These are phyloP conservation scores for Flaveria brownii DNA, from an alignment of 129 eudicot species.

Conservation along the genomic window DNA sequence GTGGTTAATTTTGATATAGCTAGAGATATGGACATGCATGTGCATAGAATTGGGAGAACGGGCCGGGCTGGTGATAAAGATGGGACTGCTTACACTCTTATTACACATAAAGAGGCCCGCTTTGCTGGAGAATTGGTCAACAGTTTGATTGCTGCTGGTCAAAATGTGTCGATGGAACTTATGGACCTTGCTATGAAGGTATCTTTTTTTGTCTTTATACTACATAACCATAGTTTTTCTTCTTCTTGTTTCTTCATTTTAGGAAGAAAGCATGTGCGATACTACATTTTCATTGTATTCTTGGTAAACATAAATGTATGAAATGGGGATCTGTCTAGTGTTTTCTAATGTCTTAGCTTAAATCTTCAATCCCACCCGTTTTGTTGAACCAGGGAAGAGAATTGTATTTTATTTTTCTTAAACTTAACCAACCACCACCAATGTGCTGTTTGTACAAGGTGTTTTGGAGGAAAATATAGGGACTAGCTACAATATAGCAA, in stretches of 20 bases:
- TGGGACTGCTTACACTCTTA: conserved; percentile 94
- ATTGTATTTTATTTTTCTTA: not conserved
- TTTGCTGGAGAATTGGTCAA: conserved; percentile 96
- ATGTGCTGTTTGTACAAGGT: not conserved
- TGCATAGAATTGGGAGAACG: conserved; percentile 97
- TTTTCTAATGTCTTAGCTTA: not conserved
- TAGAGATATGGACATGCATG: conserved; percentile 99
- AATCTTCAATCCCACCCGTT: conserved; percentile 10
- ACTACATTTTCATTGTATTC: not conserved
- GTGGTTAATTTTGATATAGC: conserved; percentile 97
- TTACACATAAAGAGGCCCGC: conserved; percentile 89
- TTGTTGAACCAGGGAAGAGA: conserved; percentile 5
- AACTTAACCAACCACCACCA: not conserved
- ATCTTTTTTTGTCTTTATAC: conserved; percentile 14
- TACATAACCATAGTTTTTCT: not conserved
- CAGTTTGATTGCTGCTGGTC: conserved; percentile 97
- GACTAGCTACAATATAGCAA: not conserved
- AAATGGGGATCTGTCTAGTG: not conserved
- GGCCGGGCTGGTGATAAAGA: conserved; percentile 99
- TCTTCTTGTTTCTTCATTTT: conserved; percentile 3
- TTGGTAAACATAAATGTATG: not conserved
- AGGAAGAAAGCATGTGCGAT: conserved; percentile 9
- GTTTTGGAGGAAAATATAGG: conserved; percentile 1
- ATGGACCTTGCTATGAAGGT: conserved; percentile 99
- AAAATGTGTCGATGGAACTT: conserved; percentile 79